phyloP scores from a whole-genome alignment of 2,329 filamentous ascomycete genomes.

The Tympanopsis confertula region DNA sequence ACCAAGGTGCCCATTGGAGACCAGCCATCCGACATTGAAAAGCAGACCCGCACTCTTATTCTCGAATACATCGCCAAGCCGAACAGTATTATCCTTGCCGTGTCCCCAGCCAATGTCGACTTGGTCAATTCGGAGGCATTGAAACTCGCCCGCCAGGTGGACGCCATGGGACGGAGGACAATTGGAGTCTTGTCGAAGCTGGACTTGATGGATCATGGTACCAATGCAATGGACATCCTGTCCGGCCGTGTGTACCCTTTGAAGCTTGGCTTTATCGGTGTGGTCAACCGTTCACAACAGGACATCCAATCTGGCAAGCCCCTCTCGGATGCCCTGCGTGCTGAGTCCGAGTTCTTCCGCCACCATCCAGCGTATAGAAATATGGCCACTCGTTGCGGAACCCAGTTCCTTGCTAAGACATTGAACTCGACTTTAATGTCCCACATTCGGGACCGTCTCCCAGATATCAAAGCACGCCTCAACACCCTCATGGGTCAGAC shows the following conservation, averaged over 20 bases:
- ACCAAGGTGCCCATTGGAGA: constrained; percentile 98
- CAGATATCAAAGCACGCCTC: constrained; percentile 93
- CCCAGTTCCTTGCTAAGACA: constrained; percentile 85
- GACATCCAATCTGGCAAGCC: constrained; percentile 94
- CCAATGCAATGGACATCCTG: constrained; percentile 94
- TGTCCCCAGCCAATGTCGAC: constrained; percentile 94
- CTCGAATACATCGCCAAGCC: constrained; percentile 98
- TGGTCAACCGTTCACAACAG: constrained; percentile 95
- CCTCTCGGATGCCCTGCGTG: constrained; percentile 80
- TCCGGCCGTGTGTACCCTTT: constrained; percentile 91
- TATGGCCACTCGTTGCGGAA: constrained; percentile 86
- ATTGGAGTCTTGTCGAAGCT: constrained; percentile 96
- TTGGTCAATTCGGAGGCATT: constrained; percentile 96
- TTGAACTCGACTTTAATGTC: constrained; percentile 91
- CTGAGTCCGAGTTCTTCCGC: constrained; percentile 89
- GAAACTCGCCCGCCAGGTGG: constrained; percentile 92
- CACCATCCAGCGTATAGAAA: constrained; percentile 96
- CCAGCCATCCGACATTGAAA: constrained; percentile 94
- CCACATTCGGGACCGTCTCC: constrained; percentile 88
- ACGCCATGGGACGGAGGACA: constrained; percentile 83
- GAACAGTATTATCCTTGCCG: constrained; percentile 93
- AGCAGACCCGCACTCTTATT: constrained; percentile 91
- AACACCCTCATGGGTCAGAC: constrained; percentile 99
- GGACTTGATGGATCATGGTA: constrained; percentile 97
- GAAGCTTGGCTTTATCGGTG: constrained; percentile 94